Conservation (phyloP, 2,329 filamentous ascomycete species). For the Hypoxylon sp. region DNA sequence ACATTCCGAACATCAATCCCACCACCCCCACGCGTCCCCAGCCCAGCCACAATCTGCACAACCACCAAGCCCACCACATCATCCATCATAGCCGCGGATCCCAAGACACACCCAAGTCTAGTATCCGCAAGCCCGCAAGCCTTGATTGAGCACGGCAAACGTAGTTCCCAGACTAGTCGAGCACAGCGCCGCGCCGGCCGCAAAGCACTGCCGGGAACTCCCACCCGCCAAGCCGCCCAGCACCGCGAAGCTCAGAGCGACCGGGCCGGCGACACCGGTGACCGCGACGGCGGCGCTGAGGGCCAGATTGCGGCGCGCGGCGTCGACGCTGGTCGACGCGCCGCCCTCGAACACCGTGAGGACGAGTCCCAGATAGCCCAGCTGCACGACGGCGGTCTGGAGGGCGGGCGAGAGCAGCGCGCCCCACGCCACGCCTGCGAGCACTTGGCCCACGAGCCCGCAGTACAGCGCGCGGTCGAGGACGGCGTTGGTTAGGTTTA, state of each 20-base stretch:
- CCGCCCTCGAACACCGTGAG: slow-evolving; percentile 77
- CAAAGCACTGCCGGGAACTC: slow-evolving; percentile 63
- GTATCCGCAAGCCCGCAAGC: slow-evolving; percentile 54
- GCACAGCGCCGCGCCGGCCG: slow-evolving; percentile 46
- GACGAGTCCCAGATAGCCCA: slow-evolving; percentile 79
- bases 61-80: slow-evolving; percentile 81
- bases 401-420: slow-evolving; percentile 62
- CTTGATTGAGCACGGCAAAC: slow-evolving; percentile 63
- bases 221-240: slow-evolving; percentile 58
- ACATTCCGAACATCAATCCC: slow-evolving; percentile 40
- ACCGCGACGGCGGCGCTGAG: slow-evolving; percentile 70
- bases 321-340: slow-evolving; percentile 61
- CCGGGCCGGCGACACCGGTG: slow-evolving; percentile 71
- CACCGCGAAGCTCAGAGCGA: slow-evolving; percentile 68
- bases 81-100: slow-evolving; percentile 81
- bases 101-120: slow-evolving; percentile 68
- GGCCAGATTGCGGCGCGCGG: slow-evolving; percentile 66
- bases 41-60: slow-evolving; percentile 76
- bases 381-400: slow-evolving; percentile 66
- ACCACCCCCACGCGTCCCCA: slow-evolving; percentile 52
- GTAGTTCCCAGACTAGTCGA: slow-evolving; percentile 53
- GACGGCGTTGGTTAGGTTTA: slow-evolving; percentile 65
- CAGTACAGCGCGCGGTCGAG: slow-evolving; percentile 72
- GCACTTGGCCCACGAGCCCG: slow-evolving; percentile 75
- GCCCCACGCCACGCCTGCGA: slow-evolving; percentile 76